Base-by-base conservation (phyloP, 2,329 filamentous ascomycete species). In the Xylariaceae sp. region DNA sequence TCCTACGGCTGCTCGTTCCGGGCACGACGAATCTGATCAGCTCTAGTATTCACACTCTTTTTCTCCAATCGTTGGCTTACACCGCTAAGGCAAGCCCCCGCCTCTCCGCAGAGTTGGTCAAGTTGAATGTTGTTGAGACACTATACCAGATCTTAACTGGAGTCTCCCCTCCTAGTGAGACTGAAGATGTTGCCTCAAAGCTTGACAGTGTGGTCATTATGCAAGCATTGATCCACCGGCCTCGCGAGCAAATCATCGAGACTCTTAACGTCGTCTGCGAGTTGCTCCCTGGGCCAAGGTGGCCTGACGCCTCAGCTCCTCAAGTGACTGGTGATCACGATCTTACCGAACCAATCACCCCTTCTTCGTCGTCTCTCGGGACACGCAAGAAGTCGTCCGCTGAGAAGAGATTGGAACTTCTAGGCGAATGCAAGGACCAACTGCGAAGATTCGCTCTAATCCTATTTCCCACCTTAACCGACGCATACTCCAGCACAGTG, bases 191-290 rank as follows among this genome's bases (percentile, higher is more conserved):
- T 55, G 89, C 87, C 26, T 89, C 86, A 33, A 96, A 96, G 75
- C 89, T 98, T 63, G 94, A 98, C 74, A 96, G 92, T 70, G 94
- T 98, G 53, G 86, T 99, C 41, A 95, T 99, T 68, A 99, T 99
- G 96, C 95, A 99, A 76, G 92, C 96, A 33, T 82, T 99, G 62
- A 96, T 99, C 49, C 95, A 98, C 71, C 88, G 94, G 36, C 95
- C 95, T 6, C 88, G 93, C 54, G 96, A 99, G 65, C 95, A 99
- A 75, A 91, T 99, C 16, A 95, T 94, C 66, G 95, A 99, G 78
- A 97, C 96, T 1, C 83, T 99, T 62, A 98, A 98, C 71, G 92
- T 99, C 62, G 92, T 99, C 63, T 97, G 95, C 77, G 95, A 99
- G 76, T 80, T 99, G 26, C 82, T 99, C 31, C 93, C 94, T 1